These are phyloP conservation scores for Gleditsia sinensis DNA, from an alignment of 306 rosid genomes.

Conservation along the genomic window DNA sequence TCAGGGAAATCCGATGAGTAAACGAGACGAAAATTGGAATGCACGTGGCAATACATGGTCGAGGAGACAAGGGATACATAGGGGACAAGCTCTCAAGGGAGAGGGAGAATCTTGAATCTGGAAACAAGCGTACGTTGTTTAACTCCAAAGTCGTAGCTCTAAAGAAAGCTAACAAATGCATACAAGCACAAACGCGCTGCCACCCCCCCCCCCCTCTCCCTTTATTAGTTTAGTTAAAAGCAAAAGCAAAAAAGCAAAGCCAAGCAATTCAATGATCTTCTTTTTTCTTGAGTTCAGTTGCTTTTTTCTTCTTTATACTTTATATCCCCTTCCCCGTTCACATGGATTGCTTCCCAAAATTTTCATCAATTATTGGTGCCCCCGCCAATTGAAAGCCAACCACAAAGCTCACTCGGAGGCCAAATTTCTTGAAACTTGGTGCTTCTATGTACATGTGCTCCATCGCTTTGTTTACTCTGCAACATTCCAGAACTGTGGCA, in stretches of 20 bases:
- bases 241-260: background rate
- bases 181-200: background rate
- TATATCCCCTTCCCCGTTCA: slow-evolving; percentile 38
- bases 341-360: slow-evolving; percentile 37
- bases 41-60: background rate
- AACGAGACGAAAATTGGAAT: background rate
- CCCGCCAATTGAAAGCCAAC: slow-evolving; percentile 18
- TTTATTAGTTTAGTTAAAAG: background rate
- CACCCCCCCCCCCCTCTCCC: background rate
- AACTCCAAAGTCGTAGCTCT: slow-evolving; percentile 13
- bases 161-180: background rate
- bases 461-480: too few species aligned
- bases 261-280: background rate
- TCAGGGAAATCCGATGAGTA: background rate
- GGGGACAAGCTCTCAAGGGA: background rate
- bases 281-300: background rate
- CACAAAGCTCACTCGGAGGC: slow-evolving; percentile 14
- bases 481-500: too few species aligned
- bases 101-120: background rate
- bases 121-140: background rate
- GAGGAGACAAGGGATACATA: background rate
- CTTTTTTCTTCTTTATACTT: slow-evolving; percentile 29
- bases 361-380: slow-evolving; percentile 36
- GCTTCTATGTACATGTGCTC: too few species aligned
- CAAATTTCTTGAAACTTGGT: background rate